Evolutionary conservation across 208 protist species (phyloP).

Genomic region (Histomonas meleagridis): DNA sequence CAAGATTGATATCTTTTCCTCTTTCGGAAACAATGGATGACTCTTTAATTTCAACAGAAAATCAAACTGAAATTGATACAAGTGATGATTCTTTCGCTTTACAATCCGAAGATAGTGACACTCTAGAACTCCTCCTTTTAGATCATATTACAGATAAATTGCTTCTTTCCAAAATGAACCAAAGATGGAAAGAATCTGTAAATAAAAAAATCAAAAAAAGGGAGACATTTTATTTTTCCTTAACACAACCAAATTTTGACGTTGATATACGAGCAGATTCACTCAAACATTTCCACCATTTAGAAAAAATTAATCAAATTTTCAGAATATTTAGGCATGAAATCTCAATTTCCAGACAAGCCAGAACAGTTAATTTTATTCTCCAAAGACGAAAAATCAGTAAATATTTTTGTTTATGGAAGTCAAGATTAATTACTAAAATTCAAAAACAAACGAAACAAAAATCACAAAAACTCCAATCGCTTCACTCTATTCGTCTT

Average conservation of each 20-base stretch:
- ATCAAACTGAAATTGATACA: too few species aligned
- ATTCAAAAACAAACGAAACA: neutral
- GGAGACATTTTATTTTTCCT: neutral
- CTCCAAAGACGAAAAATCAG: neutral
- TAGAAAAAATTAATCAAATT: neutral
- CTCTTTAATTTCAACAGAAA: too few species aligned
- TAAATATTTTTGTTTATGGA: neutral
- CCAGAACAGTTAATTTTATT: neutral
- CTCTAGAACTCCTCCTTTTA: neutral
- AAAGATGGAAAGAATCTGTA: neutral
- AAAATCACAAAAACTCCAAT: neutral
- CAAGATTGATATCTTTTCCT: too few species aligned
- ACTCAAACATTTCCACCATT: neutral
- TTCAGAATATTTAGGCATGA: neutral
- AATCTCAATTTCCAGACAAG: neutral
- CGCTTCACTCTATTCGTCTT: neutral
- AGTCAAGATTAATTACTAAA: neutral
- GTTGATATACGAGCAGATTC: neutral
- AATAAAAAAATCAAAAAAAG: neutral
- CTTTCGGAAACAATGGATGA: too few species aligned
- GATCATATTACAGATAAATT: neutral
- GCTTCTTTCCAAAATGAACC: neutral
- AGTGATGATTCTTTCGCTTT: too few species aligned
- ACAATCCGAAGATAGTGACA: too few species aligned
- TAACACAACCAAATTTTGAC: neutral